These are phyloP conservation scores for Pterocarpus macrocarpus DNA, from an alignment of 306 rosid genomes.

Conservation along the genomic window DNA sequence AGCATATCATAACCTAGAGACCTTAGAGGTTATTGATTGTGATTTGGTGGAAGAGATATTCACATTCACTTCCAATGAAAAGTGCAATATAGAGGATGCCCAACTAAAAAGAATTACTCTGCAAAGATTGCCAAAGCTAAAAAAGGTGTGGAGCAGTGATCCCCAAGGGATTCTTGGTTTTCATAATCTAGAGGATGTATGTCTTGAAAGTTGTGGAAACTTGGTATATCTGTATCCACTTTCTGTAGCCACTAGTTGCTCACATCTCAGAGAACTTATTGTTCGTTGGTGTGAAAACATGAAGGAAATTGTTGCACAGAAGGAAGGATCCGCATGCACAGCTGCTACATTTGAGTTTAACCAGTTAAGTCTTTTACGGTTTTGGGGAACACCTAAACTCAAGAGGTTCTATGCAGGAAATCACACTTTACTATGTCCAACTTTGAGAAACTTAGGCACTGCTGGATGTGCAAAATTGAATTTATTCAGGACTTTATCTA, in stretches of 20 bases:
- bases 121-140: not conserved
- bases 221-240: not conserved
- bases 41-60: not conserved
- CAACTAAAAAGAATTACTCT: conserved; percentile 30
- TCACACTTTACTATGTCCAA: conserved; percentile 38
- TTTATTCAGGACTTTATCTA: not conserved
- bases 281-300: not conserved
- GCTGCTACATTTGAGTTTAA: conserved; percentile 14
- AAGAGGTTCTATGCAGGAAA: not conserved
- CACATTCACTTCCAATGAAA: too few species aligned
- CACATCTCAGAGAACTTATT: not conserved
- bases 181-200: conserved; percentile 13
- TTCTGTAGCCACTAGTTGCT: not conserved
- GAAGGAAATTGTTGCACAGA: conserved; percentile 24
- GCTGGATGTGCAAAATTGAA: not conserved
- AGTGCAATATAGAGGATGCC: not conserved
- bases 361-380: not conserved
- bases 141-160: not conserved
- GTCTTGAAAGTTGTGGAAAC: not conserved
- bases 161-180: not conserved
- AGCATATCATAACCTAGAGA: not conserved
- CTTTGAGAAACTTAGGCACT: not conserved
- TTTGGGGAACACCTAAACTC: not conserved
- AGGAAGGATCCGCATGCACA: not conserved
- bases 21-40: not conserved